A percentile compares a stretch with the other conserved stretches of the same genome.
Evolutionary conservation across 371 early-diverging fungal species (phyloP).

Genomic region (Mortierella sp.): DNA sequence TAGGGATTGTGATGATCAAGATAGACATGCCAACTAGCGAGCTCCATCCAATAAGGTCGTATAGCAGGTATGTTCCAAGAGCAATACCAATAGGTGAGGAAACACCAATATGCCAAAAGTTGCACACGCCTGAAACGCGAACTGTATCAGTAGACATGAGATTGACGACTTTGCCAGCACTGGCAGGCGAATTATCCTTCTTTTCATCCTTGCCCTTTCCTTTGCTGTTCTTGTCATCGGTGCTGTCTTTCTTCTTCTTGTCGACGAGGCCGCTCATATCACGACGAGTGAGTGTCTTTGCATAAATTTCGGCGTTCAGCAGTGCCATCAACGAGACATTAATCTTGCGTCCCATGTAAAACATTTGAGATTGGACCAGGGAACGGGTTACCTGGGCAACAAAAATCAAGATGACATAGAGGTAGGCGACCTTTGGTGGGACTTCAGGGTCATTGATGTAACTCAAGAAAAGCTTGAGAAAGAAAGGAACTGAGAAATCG

Average conservation of each 20-base stretch:
- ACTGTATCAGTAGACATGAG: constrained; percentile 88
- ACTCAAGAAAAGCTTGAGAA: constrained; percentile 61
- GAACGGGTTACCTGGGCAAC: constrained; percentile 66
- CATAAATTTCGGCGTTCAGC: constrained; percentile 69
- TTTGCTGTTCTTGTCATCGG: constrained; percentile 13
- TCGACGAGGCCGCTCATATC: constrained; percentile 57
- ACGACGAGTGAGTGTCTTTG: constrained; percentile 67
- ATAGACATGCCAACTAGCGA: constrained; percentile 76
- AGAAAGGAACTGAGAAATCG: constrained; percentile 69
- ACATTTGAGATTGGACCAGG: constrained; percentile 68
- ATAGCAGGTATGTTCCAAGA: constrained; percentile 73
- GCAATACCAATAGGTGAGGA: constrained; percentile 69
- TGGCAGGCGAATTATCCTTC: constrained; percentile 58
- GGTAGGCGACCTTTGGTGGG: constrained; percentile 60
- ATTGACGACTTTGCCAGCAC: constrained; percentile 84
- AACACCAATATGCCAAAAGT: constrained; percentile 66
- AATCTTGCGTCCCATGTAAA: constrained; percentile 68
- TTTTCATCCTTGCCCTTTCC: constrained; percentile 29
- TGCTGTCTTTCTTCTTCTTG: constrained; percentile 45
- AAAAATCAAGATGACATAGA: constrained; percentile 68
- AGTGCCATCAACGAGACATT: constrained; percentile 65
- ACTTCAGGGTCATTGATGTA: constrained; percentile 62
- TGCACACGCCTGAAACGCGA: constrained; percentile 70
- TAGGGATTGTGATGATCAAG: constrained; percentile 70
- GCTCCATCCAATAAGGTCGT: constrained; percentile 73